Evolutionary conservation across 345 rosid genomes (phyloP).

Genomic region (Triadica sebifera): DNA sequence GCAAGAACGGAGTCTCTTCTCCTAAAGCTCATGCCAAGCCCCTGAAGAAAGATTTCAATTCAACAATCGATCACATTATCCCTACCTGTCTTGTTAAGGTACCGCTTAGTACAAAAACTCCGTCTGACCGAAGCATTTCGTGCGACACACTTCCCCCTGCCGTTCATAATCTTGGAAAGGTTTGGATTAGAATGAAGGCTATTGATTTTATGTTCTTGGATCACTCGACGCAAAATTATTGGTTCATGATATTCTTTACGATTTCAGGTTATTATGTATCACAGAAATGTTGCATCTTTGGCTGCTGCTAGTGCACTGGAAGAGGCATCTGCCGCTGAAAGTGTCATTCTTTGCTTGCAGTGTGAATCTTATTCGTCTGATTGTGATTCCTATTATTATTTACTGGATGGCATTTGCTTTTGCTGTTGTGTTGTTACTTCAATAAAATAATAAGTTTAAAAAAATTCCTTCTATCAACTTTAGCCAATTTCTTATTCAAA

Average conservation of each 20-base stretch:
- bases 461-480: neutral
- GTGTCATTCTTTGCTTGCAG: slow-evolving; percentile 37
- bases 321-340: slow-evolving; percentile 44
- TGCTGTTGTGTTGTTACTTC: neutral
- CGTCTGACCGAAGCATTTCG: slow-evolving; percentile 32
- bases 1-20: slow-evolving; percentile 21
- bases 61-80: slow-evolving; percentile 21
- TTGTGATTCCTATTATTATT: neutral
- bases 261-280: slow-evolving; percentile 37
- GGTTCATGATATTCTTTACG: slow-evolving; percentile 7
- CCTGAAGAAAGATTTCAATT: slow-evolving; percentile 21
- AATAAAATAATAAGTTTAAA: neutral
- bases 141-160: slow-evolving; percentile 38
- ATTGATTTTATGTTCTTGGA: neutral
- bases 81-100: slow-evolving; percentile 28
- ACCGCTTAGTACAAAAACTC: slow-evolving; percentile 30
- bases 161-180: slow-evolving; percentile 44
- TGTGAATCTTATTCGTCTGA: slow-evolving; percentile 24
- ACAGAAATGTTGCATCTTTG: slow-evolving; percentile 33
- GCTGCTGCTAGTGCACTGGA: slow-evolving; percentile 39
- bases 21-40: slow-evolving; percentile 20
- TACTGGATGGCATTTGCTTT: neutral
- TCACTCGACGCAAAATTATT: slow-evolving; percentile 1
- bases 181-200: slow-evolving; percentile 11
- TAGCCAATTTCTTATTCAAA: neutral